Conservation (phyloP, 108 stramenopile species). For the Nitzschia putrida region DNA sequence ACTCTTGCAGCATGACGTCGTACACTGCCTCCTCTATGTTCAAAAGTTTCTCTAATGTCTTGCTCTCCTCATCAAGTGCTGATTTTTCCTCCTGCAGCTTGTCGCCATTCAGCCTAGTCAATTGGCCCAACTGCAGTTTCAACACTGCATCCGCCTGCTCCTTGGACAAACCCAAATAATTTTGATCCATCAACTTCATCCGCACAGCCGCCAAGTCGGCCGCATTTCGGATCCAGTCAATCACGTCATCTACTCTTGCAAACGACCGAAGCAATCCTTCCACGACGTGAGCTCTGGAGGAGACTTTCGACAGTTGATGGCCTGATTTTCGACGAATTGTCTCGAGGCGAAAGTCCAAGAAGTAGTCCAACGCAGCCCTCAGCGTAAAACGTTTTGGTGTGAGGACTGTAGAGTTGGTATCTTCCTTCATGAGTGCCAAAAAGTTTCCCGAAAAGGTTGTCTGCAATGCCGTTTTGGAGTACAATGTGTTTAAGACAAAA, state of each 20-base stretch:
- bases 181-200: constrained; percentile 55
- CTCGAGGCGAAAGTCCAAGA: constrained; percentile 91
- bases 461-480: constrained; percentile 93
- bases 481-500: constrained; percentile 89
- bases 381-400: constrained; percentile 92
- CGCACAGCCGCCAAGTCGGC: constrained; percentile 73
- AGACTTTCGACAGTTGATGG: constrained; percentile 80
- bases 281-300: constrained; percentile 87
- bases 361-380: constrained; percentile 81
- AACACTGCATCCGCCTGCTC: constrained; percentile 93
- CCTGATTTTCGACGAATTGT: constrained; percentile 85
- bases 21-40: constrained; percentile 77
- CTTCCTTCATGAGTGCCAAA: constrained; percentile 71
- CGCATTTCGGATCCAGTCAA: constrained; percentile 75
- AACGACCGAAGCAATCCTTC: constrained; percentile 87
- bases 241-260: constrained; percentile 81
- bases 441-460: constrained; percentile 93
- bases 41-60: constrained; percentile 55
- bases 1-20: constrained; percentile 80
- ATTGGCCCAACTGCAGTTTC: constrained; percentile 84
- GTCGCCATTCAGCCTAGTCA: constrained; percentile 86
- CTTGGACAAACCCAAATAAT: constrained; percentile 50
- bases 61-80: constrained; percentile 53
- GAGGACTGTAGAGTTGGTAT: constrained; percentile 35
- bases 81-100: constrained; percentile 79